Evolutionary conservation across 805 yeast genomes (phyloP), one percentile per base, ranked within the genome.

Genomic region (Clavispora santaluciae): DNA sequence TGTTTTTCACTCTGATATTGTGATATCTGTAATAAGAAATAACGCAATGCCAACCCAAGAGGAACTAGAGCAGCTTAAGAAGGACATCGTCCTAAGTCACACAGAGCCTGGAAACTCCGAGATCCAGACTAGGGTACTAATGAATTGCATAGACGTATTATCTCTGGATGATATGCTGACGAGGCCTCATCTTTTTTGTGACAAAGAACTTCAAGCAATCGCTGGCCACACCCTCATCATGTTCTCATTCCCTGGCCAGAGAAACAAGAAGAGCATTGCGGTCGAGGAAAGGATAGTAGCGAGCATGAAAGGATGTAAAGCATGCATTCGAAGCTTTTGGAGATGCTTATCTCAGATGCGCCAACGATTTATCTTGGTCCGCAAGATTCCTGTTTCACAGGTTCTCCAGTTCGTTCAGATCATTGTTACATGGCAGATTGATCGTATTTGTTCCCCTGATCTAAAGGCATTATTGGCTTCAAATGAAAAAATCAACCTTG

Each of bases 281-380:
- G 70, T 73, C 1, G 63, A 73, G 13, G 52, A 51, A 5, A 71
- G 77, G 70, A 63, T 76, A 36, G 56, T 60, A 4, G 55, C 59
- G 1, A 62, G 72, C 18, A 58, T 84, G 11, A 59, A 63, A 26
- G 43, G 55, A 3, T 85, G 93, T 59, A 62, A 68, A 2, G 60
- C 68, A 5, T 85, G 93, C 59, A 62, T 79, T 5, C 45, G 64
- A 17, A 59, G 68, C 22, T 84, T 80, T 50, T 78, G 79, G 43
- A 56, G 64, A 30, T 79, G 80, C 3, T 70, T 81, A 50, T 70
- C 78, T 11, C 60, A 61, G 17, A 59, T 83, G 41, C 62, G 78
- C 35, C 65, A 73, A 38, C 76, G 72, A 28, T 81, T 83, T 53
- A 66, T 78, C 2, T 54, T 69, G 5, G 64, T 69, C 22, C 66